Conservation (phyloP, 345 rosid species). For the Eucalyptus erythrocorys region DNA sequence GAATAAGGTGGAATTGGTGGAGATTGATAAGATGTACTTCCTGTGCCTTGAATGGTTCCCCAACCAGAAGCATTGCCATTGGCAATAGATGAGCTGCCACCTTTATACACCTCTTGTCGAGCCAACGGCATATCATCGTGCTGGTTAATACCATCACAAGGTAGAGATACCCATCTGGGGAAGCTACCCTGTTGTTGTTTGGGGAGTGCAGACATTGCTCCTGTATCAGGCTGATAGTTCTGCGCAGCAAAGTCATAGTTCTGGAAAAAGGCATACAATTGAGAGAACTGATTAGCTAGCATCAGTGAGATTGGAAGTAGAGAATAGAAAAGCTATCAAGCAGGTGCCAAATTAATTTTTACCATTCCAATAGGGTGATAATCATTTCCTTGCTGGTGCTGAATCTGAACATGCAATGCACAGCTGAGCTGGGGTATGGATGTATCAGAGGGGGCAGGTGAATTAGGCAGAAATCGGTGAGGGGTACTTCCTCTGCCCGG, state of each 20-base stretch:
- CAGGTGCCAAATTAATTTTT: background rate
- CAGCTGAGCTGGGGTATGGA: background rate
- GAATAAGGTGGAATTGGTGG: background rate
- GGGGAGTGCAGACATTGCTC: background rate
- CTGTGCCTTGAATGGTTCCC: background rate
- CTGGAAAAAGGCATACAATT: background rate
- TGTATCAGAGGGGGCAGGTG: background rate
- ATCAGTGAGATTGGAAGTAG: background rate
- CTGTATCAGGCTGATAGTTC: constrained; percentile 7
- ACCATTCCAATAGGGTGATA: background rate
- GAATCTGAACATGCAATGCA: background rate
- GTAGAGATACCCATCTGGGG: background rate
- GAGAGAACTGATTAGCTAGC: background rate
- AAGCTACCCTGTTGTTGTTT: background rate
- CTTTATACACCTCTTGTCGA: background rate
- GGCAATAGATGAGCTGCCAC: background rate
- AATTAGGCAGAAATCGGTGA: background rate
- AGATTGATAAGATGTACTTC: background rate
- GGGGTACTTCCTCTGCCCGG: background rate
- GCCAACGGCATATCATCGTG: background rate
- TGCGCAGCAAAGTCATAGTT: background rate
- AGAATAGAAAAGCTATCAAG: background rate
- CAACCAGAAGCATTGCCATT: background rate
- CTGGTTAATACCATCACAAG: background rate
- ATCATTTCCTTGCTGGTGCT: background rate